These are phyloP conservation scores for Tubosaeta sp. DNA, from an alignment of 768 basidiomycete species.

Conservation along the genomic window DNA sequence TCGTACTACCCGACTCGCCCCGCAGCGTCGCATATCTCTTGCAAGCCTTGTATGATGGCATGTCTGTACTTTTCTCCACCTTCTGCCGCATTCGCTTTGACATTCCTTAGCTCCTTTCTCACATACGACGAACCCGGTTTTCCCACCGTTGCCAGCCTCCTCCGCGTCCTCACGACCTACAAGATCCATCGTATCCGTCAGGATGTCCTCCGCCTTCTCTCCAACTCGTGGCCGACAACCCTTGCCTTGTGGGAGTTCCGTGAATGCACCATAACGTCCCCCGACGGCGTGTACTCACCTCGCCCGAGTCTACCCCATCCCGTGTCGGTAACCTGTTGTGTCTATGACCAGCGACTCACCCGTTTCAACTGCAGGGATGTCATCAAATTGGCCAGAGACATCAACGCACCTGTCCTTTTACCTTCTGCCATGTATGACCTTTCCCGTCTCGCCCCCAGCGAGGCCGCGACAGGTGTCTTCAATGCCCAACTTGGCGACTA, in stretches of 20 bases:
- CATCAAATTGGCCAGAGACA: constrained; percentile 62
- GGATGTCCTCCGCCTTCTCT: constrained; percentile 52
- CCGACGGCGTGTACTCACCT: constrained; percentile 52
- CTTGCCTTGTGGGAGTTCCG: constrained; percentile 63
- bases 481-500: constrained; percentile 35
- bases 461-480: constrained; percentile 50
- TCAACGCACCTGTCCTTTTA: constrained; percentile 52
- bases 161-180: constrained; percentile 64
- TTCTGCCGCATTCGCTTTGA: constrained; percentile 10
- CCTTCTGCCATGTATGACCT: constrained; percentile 81
- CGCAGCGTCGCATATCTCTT: constrained; percentile 58
- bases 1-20: constrained; percentile 52
- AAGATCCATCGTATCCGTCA: constrained; percentile 52
- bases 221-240: constrained; percentile 55
- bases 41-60: constrained; percentile 64
- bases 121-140: constrained; percentile 50
- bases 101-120: constrained; percentile 39
- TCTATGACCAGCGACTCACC: constrained; percentile 4
- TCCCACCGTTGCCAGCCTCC: constrained; percentile 47
- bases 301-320: constrained; percentile 58
- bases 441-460: constrained; percentile 62
- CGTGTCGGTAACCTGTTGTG: constrained; percentile 43
- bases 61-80: constrained; percentile 39
- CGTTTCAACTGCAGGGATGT: constrained; percentile 41
- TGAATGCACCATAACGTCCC: constrained; percentile 52